Conservation (phyloP, 345 rosid species). For the Eucalyptus sp. region DNA sequence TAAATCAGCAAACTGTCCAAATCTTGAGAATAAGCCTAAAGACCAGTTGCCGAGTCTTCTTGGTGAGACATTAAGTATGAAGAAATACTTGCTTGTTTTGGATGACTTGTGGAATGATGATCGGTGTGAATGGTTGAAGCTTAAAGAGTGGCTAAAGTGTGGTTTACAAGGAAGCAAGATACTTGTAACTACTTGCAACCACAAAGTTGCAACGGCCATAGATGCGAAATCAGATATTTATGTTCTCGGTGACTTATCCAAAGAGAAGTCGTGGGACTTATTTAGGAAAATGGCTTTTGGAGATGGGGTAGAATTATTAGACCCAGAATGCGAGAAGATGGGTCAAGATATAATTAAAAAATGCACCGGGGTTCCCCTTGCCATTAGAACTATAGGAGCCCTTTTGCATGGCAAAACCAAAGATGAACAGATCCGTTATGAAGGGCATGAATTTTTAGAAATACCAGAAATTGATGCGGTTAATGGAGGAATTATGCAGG, state of each 20-base stretch:
- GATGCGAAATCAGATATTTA: rapidly evolving
- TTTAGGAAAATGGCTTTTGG: too few relatives aligned
- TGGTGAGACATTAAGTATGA: neutral
- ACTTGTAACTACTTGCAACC: too few relatives aligned
- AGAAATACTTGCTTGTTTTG: neutral
- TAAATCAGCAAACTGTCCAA: neutral
- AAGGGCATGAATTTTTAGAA: rapidly evolving
- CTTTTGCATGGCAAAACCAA: rapidly evolving
- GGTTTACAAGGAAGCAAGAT: too few relatives aligned
- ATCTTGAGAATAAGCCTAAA: neutral
- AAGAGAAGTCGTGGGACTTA: rapidly evolving
- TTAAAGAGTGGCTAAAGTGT: rapidly evolving
- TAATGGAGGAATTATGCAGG: too few relatives aligned
- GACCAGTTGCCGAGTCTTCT: neutral
- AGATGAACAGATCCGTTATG: rapidly evolving
- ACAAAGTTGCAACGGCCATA: rapidly evolving
- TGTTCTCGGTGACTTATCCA: rapidly evolving
- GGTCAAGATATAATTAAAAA: too few relatives aligned
- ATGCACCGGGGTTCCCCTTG: too few relatives aligned
- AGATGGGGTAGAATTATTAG: rapidly evolving
- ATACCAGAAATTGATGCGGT: too few relatives aligned
- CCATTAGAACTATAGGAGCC: too few relatives aligned
- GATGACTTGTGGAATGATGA: neutral
- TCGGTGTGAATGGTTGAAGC: neutral
- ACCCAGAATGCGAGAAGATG: rapidly evolving